Evolutionary conservation across 306 rosid genomes (phyloP), one percentile per base, ranked within the genome.

Genomic region (Dryas octopetala): DNA sequence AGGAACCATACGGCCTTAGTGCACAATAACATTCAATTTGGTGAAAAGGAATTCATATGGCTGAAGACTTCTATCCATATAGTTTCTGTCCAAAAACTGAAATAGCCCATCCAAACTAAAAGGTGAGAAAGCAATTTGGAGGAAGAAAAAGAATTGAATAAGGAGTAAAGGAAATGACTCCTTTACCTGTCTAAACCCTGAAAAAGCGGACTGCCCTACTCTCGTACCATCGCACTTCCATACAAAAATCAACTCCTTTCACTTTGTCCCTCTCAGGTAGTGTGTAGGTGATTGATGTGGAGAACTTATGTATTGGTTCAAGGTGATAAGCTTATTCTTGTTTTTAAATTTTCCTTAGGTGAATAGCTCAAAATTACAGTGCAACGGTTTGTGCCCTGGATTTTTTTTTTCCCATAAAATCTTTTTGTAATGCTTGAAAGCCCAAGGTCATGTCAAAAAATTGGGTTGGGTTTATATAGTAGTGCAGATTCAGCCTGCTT

Each of bases 401-500:
- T 32, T 32, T 2, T 32, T 32, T 32, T 32, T 32, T 32, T 32
- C 23, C 38, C 3, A 32, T 2, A 32, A 32, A 32, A 32, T 32
- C 38, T n/a, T 55, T 55, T 17, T 4, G 9, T 2, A 55, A 50
- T 66, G 41, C 12, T 12, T 12, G 4, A 40, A n/a, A 69, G n/a
- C 44, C 62, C 17, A 52, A n/a, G 16, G 32, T 28, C 28, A 3
- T 59, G 41, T 23, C 28, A 58, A 9, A 48, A 48, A 48, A 10
- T 17, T 23, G 5, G 62, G 7, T 14, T 52, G 49, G 16, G 6
- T 70, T 16, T 4, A 64, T n/a, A 9, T 38, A 40, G 44, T 40
- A 40, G 17, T 53, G 51, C 50, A 70, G 40, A 70, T 54, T 53
- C 40, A n/a, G 17, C 50, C 47, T 70, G 74, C 50, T 70, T 19